These are phyloP conservation scores for Arabis alpina DNA, from an alignment of 345 rosid species.

Conservation along the genomic window DNA sequence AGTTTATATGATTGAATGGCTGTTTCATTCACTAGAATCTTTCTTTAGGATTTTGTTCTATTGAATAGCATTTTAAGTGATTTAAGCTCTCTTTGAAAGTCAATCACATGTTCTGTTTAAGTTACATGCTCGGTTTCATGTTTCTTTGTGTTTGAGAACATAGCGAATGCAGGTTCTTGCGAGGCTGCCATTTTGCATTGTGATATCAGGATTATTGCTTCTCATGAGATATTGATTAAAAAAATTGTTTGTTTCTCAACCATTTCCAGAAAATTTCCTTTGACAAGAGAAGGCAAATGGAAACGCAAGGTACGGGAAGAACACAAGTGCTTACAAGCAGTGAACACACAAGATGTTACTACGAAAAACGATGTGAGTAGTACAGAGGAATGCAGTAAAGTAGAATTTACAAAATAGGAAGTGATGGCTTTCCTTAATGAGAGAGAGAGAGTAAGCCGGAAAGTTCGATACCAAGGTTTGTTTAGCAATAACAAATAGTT, in stretches of 20 bases:
- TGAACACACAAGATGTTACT: conserved; percentile 58
- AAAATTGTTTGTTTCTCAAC: conserved; percentile 17
- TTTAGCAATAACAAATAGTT: neutral
- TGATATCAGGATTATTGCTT: too few species aligned
- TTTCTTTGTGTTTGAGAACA: too few species aligned
- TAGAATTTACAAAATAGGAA: conserved; percentile 77
- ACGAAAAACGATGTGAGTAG: conserved; percentile 48
- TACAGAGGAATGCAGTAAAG: conserved; percentile 49
- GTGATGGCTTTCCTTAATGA: conserved; percentile 71
- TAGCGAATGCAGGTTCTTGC: too few species aligned
- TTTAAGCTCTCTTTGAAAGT: too few species aligned
- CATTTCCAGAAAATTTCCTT: conserved; percentile 57
- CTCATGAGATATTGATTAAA: too few species aligned
- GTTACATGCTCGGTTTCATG: too few species aligned
- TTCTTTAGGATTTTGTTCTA: too few species aligned
- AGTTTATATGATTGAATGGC: too few species aligned
- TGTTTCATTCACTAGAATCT: too few species aligned
- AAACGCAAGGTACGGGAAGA: conserved; percentile 47
- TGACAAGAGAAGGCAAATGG: conserved; percentile 70
- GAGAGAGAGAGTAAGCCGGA: conserved; percentile 63
- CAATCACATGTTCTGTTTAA: too few species aligned
- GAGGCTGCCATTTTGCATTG: too few species aligned
- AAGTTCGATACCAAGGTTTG: conserved; percentile 83
- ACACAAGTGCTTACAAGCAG: conserved; percentile 57
- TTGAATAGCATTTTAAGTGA: too few species aligned